Evolutionary conservation across 2,329 filamentous ascomycete species (phyloP).

Genomic region (Rugonectria rugulosa): DNA sequence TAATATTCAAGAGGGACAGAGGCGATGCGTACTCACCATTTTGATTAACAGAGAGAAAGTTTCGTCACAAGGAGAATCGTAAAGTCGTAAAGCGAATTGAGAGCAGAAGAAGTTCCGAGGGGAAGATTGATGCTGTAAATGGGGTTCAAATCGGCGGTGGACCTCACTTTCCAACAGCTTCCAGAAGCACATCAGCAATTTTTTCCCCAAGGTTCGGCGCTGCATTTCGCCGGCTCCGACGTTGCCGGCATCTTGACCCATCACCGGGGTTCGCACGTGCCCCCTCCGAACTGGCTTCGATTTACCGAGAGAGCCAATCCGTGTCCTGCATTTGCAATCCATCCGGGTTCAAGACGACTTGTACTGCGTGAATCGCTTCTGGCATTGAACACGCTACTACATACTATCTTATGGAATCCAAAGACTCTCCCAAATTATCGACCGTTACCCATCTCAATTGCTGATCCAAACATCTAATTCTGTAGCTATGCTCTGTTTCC

Average conservation of each 20-base stretch:
- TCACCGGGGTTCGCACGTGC: constrained; percentile 22
- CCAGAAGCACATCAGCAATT: constrained; percentile 49
- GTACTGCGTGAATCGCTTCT: neutral
- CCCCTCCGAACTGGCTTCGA: neutral
- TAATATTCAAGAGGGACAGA: too few relatives aligned
- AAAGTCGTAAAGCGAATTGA: constrained; percentile 28
- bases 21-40: constrained; percentile 47
- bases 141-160: constrained; percentile 41
- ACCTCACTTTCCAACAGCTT: constrained; percentile 51
- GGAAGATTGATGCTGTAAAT: constrained; percentile 30
- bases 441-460: constrained; percentile 28
- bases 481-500: constrained; percentile 25
- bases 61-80: constrained; percentile 25
- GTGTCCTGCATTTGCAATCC: constrained; percentile 8
- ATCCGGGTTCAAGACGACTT: neutral
- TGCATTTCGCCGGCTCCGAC: constrained; percentile 46
- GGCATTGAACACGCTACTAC: neutral
- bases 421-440: constrained; percentile 17
- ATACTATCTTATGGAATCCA: constrained; percentile 13
- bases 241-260: constrained; percentile 21
- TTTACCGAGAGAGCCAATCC: constrained; percentile 10
- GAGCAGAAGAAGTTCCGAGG: constrained; percentile 22
- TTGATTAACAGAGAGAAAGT: constrained; percentile 29
- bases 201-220: constrained; percentile 44
- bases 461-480: constrained; percentile 36